phyloP scores from a whole-genome alignment of 331 rosid genomes.

The Arachis monticola region DNA sequence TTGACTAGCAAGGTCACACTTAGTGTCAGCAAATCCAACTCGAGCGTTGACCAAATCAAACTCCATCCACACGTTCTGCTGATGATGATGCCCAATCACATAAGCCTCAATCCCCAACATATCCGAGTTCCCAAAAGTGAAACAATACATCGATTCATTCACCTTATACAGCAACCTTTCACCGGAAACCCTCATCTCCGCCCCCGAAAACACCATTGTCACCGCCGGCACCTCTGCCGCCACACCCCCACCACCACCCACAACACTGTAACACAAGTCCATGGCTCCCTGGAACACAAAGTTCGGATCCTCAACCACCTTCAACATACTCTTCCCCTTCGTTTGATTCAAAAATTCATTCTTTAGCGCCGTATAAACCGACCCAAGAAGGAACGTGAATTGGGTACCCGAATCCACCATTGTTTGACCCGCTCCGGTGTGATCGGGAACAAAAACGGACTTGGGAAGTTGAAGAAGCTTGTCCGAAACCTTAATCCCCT shows the following conservation, averaged over 20 bases:
- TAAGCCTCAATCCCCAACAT: constrained; percentile 68
- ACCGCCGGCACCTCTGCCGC: constrained; percentile 54
- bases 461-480: constrained; percentile 56
- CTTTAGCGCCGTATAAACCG: constrained; percentile 67
- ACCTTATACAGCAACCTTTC: constrained; percentile 67
- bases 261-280: constrained; percentile 66
- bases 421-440: constrained; percentile 90
- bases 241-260: constrained; percentile 25
- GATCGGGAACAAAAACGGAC: constrained; percentile 65
- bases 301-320: constrained; percentile 44
- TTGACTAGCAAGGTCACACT: constrained; percentile 63
- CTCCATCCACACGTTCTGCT: constrained; percentile 88
- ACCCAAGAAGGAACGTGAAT: constrained; percentile 76
- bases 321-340: constrained; percentile 25
- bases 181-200: constrained; percentile 65
- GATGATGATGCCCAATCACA: constrained; percentile 84
- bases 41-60: constrained; percentile 71
- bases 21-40: constrained; percentile 63
- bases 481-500: constrained; percentile 60
- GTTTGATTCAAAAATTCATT: constrained; percentile 63
- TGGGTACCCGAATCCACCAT: constrained; percentile 90
- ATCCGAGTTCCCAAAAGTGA: constrained; percentile 83
- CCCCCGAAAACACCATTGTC: constrained; percentile 65
- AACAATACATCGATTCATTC: constrained; percentile 61
- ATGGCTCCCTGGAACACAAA: constrained; percentile 78